These are phyloP conservation scores for Candolleomyces eurysporus DNA, from an alignment of 768 basidiomycete genomes.

Conservation along the genomic window DNA sequence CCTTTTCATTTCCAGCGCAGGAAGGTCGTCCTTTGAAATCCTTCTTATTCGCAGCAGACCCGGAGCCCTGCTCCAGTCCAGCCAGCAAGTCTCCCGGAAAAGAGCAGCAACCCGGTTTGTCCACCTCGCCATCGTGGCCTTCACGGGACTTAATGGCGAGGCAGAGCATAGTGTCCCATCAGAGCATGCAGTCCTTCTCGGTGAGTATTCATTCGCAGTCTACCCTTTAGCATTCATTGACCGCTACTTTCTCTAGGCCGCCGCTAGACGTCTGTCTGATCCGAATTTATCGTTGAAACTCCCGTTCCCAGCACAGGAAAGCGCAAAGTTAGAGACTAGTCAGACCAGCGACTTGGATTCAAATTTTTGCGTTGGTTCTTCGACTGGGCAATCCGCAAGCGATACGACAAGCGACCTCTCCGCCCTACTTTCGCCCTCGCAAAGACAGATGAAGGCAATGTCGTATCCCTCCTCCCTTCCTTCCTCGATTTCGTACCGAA, in stretches of 20 bases:
- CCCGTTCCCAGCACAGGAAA: not conserved
- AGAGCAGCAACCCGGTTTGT: not conserved
- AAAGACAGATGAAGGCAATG: not conserved
- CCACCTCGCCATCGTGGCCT: not conserved
- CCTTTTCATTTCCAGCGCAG: not conserved
- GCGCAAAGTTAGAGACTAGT: not conserved
- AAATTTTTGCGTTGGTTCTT: not conserved
- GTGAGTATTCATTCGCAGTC: not conserved
- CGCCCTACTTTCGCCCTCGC: not conserved
- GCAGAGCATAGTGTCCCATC: not conserved
- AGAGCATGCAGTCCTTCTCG: conserved; percentile 6
- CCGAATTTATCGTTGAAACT: not conserved
- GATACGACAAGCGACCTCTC: too few species aligned
- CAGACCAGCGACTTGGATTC: not conserved
- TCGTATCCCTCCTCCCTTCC: not conserved
- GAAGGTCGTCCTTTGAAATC: not conserved
- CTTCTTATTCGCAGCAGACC: not conserved
- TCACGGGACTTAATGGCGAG: too few species aligned
- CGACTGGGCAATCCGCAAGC: not conserved
- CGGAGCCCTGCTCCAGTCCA: too few species aligned
- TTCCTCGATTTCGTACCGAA: not conserved
- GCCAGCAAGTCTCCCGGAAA: not conserved
- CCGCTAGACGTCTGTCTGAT: conserved; percentile 8
- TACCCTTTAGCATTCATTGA: not conserved
- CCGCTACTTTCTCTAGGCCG: not conserved